Base-by-base conservation (phyloP, 495 filamentous ascomycete genomes). In the Staphylotrichum tortipilum region DNA sequence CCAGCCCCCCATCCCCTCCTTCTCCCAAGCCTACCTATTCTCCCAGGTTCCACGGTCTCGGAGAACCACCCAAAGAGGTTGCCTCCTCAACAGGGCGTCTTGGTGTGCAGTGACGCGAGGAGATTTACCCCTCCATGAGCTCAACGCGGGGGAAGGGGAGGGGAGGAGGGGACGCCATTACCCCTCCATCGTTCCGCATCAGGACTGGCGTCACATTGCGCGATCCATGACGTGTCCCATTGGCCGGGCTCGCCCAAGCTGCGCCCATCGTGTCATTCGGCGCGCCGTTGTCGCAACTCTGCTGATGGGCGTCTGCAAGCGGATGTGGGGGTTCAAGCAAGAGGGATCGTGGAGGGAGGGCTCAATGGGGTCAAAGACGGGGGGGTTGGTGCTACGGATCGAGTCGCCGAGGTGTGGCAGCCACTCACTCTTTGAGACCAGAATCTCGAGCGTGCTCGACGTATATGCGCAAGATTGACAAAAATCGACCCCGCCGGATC, bases 71-170 rank as follows among this genome's bases (percentile, higher is more conserved):
- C 47, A 39, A 40, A 48, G 17, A 24, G 18, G 45, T 12, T n/a
- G n/a, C 9, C 17, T 28, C 17, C 42, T 33, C 33, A 33, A 44
- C 37, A 42, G n/a, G n/a, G n/a, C n/a, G 12, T 47, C 35, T 40
- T 29, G 31, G 44, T 22, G 43, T 22, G 12, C 21, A 14, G 14
- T 4, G 46, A 38, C 61, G 61, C 55, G 61, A 59, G 61, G 55
- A 44, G 26, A 47, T 33, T 53, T 48, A 53, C 62, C 62, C 62
- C 62, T 61, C 60, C 52, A 57, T 55, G 39, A 45, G 37, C 48
- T 52, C 54, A 49, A 57, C 60, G 62, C 62, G 64, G 60, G 62
- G n/a, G n/a, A n/a, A n/a, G n/a, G n/a, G n/a, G n/a, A n/a, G n/a
- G n/a, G n/a, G n/a, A n/a, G n/a, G n/a, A n/a, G n/a, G n/a, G n/a